Evolutionary conservation across 2,329 filamentous ascomycete species (phyloP).

Genomic region (Colletotrichum sp.): DNA sequence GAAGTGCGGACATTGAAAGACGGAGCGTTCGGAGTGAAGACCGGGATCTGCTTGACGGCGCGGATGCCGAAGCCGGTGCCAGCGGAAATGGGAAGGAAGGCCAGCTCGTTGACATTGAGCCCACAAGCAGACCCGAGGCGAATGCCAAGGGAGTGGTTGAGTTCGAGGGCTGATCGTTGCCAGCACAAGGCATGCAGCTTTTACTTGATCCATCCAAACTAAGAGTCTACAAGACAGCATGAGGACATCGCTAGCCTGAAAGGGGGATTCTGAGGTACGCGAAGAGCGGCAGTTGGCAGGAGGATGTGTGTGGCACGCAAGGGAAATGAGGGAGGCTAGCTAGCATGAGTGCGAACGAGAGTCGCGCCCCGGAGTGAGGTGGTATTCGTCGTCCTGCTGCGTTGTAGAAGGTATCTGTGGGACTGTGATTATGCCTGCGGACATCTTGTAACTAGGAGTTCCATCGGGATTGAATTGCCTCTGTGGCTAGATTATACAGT

Average conservation of each 20-base stretch:
- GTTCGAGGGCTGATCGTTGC: slow-evolving; percentile 40
- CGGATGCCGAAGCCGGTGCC: slow-evolving; percentile 71
- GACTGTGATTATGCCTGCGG: slow-evolving; percentile 8
- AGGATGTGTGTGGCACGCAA: neutral
- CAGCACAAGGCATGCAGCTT: neutral
- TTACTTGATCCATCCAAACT: neutral
- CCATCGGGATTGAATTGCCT: slow-evolving; percentile 3
- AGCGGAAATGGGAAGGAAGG: slow-evolving; percentile 34
- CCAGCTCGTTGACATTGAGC: slow-evolving; percentile 37
- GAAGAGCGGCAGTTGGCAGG: neutral
- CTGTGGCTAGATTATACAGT: slow-evolving; percentile 9
- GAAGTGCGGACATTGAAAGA: slow-evolving; percentile 62
- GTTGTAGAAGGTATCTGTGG: slow-evolving; percentile 5
- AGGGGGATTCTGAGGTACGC: neutral
- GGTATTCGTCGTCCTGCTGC: neutral
- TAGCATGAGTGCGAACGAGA: neutral
- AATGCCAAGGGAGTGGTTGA: slow-evolving; percentile 43
- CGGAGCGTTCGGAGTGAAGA: slow-evolving; percentile 71
- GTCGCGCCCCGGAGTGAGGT: neutral
- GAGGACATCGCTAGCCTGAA: neutral
- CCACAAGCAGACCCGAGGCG: slow-evolving; percentile 29
- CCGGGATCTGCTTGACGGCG: slow-evolving; percentile 74
- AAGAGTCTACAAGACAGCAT: neutral
- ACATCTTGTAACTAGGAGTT: slow-evolving; percentile 6
- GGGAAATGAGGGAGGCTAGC: neutral